Percentiles rank a stretch among this genome's conserved stretches.
phyloP scores from a whole-genome alignment of 495 filamentous ascomycete genomes.

The Entonaema liquescens region DNA sequence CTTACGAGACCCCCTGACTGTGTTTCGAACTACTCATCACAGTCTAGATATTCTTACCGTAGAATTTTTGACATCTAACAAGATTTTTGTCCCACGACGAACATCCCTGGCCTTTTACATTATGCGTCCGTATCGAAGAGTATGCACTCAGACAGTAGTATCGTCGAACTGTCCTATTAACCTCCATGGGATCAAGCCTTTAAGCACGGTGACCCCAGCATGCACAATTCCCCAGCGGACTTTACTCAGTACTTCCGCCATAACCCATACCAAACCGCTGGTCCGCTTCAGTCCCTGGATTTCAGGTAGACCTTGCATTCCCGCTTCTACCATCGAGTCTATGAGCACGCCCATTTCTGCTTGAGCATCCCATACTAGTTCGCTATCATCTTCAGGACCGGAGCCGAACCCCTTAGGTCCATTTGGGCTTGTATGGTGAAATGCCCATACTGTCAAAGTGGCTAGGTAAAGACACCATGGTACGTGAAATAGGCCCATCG shows the following conservation, averaged over 20 bases:
- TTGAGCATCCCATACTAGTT: constrained; percentile 52
- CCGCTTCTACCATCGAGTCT: constrained; percentile 42
- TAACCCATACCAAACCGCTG: constrained; percentile 53
- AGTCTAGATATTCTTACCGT: neutral
- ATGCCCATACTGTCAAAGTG: constrained; percentile 62
- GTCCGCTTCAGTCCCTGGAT: constrained; percentile 44
- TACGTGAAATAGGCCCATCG: constrained; percentile 62
- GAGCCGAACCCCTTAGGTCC: constrained; percentile 17
- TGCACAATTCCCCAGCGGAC: constrained; percentile 67
- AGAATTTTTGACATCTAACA: neutral
- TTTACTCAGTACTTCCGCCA: constrained; percentile 62
- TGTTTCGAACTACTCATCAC: neutral
- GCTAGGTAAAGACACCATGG: constrained; percentile 67
- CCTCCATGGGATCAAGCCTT: constrained; percentile 46
- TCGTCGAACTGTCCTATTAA: constrained; percentile 36
- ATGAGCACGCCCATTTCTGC: constrained; percentile 51
- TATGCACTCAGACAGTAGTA: constrained; percentile 5
- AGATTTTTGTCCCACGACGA: neutral
- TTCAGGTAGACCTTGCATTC: constrained; percentile 38
- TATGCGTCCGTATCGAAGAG: neutral
- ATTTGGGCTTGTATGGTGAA: constrained; percentile 47
- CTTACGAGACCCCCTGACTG: neutral
- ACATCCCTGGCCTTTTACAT: neutral
- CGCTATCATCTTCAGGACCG: constrained; percentile 44
- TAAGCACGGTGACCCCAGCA: constrained; percentile 63